phyloP scores from a whole-genome alignment of 805 yeast genomes.

The Sugiyamaella marilandica region DNA sequence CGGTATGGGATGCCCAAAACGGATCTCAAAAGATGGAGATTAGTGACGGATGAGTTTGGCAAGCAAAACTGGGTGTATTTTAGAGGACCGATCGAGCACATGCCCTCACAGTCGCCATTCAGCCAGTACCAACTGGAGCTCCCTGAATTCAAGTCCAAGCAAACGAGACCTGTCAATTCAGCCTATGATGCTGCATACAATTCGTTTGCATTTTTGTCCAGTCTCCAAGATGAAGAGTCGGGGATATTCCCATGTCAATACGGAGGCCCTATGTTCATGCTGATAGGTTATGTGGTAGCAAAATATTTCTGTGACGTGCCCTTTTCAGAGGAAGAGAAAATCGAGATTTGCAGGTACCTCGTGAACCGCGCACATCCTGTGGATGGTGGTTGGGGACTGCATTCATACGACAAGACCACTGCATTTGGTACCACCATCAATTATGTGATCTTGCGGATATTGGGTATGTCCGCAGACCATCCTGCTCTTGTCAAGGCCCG shows the following conservation, averaged over 20 bases:
- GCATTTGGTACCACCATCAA: constrained; percentile 91
- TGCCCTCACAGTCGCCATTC: constrained; percentile 30
- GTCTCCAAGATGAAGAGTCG: constrained; percentile 67
- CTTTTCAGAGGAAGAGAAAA: constrained; percentile 59
- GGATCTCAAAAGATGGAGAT: constrained; percentile 70
- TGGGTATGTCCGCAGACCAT: constrained; percentile 73
- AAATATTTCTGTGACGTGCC: constrained; percentile 63
- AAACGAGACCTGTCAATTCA: constrained; percentile 12
- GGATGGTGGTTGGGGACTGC: constrained; percentile 99
- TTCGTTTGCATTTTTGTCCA: constrained; percentile 65
- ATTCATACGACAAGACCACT: constrained; percentile 86
- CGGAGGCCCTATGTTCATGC: constrained; percentile 97
- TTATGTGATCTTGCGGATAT: constrained; percentile 71
- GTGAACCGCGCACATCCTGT: constrained; percentile 94
- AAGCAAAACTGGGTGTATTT: constrained; percentile 73
- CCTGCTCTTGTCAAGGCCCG: constrained; percentile 76
- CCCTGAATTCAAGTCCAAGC: constrained; percentile 25
- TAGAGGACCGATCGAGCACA: constrained; percentile 33
- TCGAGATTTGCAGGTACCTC: constrained; percentile 76
- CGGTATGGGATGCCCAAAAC: constrained; percentile 59
- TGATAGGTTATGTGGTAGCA: constrained; percentile 79
- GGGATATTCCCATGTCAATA: constrained; percentile 91
- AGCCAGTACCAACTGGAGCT: constrained; percentile 28
- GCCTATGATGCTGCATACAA: constrained; percentile 57
- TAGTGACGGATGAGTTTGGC: constrained; percentile 66